phyloP scores from a whole-genome alignment of 306 rosid species.

The Benincasa hispida region DNA sequence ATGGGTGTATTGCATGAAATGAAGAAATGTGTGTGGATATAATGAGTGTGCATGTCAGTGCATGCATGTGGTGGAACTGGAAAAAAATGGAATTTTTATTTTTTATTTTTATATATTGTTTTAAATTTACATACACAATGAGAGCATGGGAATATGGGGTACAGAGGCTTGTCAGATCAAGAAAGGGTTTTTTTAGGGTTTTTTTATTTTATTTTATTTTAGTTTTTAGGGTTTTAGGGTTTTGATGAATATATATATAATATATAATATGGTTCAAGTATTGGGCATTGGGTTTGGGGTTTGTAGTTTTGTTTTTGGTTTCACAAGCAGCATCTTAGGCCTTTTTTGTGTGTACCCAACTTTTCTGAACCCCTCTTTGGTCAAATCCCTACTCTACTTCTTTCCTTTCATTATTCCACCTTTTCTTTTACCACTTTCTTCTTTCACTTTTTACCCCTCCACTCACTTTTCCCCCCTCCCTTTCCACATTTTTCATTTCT shows the following conservation, averaged over 20 bases:
- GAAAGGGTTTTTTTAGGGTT: neutral
- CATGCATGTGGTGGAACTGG: constrained; percentile 44
- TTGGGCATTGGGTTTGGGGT: neutral
- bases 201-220: neutral
- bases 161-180: neutral
- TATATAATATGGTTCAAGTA: neutral
- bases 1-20: constrained; percentile 27
- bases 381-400: constrained; percentile 3
- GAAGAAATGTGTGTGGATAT: constrained; percentile 19
- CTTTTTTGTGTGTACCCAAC: neutral
- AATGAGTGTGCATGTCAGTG: constrained; percentile 61
- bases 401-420: neutral
- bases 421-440: neutral
- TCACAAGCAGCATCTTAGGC: neutral
- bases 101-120: no score
- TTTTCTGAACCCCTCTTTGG: neutral
- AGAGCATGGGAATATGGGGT: constrained; percentile 5
- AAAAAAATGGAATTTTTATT: neutral
- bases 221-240: neutral
- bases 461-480: neutral
- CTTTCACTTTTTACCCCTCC: neutral
- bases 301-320: neutral
- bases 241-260: neutral
- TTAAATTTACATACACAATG: neutral
- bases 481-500: no score